Conservation (phyloP, 1,139 yeast genomes). For the Pneumocystis wakefieldiae region DNA sequence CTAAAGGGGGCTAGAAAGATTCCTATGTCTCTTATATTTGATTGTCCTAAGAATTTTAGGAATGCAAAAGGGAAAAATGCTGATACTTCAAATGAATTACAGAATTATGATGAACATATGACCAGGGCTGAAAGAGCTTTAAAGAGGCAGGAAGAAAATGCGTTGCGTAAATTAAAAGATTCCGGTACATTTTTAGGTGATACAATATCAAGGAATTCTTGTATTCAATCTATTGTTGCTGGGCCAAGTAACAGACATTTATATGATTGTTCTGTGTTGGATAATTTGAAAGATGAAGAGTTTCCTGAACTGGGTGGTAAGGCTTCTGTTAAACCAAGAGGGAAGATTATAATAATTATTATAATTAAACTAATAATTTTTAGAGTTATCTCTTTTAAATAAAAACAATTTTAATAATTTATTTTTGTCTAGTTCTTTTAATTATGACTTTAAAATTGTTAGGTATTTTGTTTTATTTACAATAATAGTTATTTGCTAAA, state of each 20-base stretch:
- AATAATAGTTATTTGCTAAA: neutral
- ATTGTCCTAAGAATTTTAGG: conserved; percentile 6
- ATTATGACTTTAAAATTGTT: neutral
- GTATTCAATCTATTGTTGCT: neutral
- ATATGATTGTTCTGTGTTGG: neutral
- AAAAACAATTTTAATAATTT: neutral
- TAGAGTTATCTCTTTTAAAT: neutral
- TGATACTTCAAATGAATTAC: conserved; percentile 1
- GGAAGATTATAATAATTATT: neutral
- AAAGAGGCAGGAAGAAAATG: neutral
- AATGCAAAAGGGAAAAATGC: conserved; percentile 5
- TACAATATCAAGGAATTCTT: neutral
- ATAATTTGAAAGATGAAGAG: neutral
- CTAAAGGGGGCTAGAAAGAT: conserved; percentile 10
- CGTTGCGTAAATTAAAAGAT: neutral
- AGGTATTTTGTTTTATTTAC: neutral
- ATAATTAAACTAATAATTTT: neutral
- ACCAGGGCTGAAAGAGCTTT: neutral
- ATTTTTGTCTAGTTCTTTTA: neutral
- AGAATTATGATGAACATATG: neutral
- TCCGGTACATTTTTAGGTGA: neutral
- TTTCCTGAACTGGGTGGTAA: neutral
- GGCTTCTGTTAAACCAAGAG: neutral
- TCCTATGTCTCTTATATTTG: conserved; percentile 8
- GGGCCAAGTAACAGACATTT: neutral